Base-by-base conservation (phyloP, 306 rosid species). In the Argentina anserina region DNA sequence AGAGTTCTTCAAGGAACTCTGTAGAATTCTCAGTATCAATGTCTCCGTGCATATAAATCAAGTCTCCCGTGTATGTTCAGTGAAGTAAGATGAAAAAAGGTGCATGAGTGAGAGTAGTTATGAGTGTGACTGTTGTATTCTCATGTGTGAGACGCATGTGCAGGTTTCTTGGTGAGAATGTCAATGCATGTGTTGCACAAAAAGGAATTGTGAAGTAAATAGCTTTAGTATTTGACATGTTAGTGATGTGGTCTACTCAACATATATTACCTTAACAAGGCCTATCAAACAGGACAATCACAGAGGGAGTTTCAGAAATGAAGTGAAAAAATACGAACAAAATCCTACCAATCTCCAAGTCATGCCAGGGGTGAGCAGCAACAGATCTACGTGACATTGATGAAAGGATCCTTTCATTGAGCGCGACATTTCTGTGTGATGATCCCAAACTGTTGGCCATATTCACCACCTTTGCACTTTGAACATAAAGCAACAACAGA, bases 291-390 rank as follows among this genome's bases (percentile, higher is more conserved):
- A 55, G 17, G 23, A 25, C 61, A 53, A 10, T 53, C 15, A 53
- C 15, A 53, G 29, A 23, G 33, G 61, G 61, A 25, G 61, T 25
- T 11, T 26, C 64, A 58, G 63, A 76, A 69, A 9, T 50, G 10
- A 42, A 3, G 10, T 25, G 0, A 37, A 75, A 39, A 29, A 6
- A 43, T 64, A 55, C 29, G 18, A 52, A 39, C 17, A 34, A 56
- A 17, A 37, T 12, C 29, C 25, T 80, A 94, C 99, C 97, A 39
- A 94, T 94, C 87, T 94, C 99, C 43, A 94, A 77, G 75, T 94
- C 99, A 58, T 94, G 99, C 99, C 99, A 94, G 36, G 99, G 96
- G 78, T 94, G 99, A 80, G 98, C 98, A 66, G 98, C 98, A 74
- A 91, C 76, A 65, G 95, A 80, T 88, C 97, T 91, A 65, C 92